Percentiles rank a stretch among this genome's conserved stretches.
Evolutionary conservation across 1,139 yeast genomes (phyloP).

Genomic region (Magnusiomyces starmeri): DNA sequence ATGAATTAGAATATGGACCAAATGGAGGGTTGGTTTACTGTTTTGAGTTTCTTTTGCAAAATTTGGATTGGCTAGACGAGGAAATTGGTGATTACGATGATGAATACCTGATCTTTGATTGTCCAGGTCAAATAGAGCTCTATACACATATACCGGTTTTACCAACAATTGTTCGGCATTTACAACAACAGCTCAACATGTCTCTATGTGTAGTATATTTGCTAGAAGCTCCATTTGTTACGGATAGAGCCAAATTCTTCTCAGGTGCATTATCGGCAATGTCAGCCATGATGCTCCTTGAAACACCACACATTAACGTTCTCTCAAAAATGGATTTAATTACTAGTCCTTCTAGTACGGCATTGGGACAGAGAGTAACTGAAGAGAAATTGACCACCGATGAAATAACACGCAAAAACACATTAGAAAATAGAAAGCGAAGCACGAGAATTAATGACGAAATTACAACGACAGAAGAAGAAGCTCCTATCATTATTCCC

Average conservation of each 20-base stretch:
- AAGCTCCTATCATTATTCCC: background rate
- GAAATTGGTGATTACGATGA: conserved; percentile 91
- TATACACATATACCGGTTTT: conserved; percentile 92
- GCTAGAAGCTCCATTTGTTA: conserved; percentile 87
- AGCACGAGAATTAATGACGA: background rate
- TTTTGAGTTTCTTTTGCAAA: conserved; percentile 75
- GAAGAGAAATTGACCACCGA: background rate
- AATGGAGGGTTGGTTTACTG: conserved; percentile 93
- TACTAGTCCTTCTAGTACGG: conserved; percentile 31
- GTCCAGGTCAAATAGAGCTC: conserved; percentile 96
- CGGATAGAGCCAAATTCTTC: conserved; percentile 85
- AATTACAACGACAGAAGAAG: background rate
- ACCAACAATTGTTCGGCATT: conserved; percentile 79
- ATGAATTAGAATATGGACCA: conserved; percentile 88
- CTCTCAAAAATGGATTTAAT: conserved; percentile 80
- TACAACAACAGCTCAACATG: conserved; percentile 71
- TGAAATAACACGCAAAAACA: conserved; percentile 1
- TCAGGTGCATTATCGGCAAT: conserved; percentile 94
- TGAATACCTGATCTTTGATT: conserved; percentile 88
- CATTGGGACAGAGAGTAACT: conserved; percentile 5
- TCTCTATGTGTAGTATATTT: conserved; percentile 87
- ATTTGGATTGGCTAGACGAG: conserved; percentile 93
- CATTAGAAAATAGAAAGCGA: background rate
- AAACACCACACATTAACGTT: conserved; percentile 88
- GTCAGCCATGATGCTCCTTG: conserved; percentile 95